phyloP scores from a whole-genome alignment of 768 basidiomycete genomes.

The Lyophyllum semitale region DNA sequence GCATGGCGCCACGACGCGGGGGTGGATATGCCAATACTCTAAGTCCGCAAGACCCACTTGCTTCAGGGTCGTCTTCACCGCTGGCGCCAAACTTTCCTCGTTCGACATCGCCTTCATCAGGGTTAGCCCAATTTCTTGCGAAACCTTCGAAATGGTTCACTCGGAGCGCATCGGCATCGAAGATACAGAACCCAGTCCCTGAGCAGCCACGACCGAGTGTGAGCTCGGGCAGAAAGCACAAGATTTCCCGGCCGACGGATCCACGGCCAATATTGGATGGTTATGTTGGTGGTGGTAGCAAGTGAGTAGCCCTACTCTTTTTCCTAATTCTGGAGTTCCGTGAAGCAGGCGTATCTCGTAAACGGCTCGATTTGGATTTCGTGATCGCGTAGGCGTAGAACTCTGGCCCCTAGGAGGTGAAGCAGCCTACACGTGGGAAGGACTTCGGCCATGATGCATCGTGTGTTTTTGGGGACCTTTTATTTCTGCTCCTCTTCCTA shows the following conservation, averaged over 20 bases:
- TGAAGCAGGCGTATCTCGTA: background rate
- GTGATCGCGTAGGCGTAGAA: background rate
- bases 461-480: background rate
- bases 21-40: conserved; percentile 38
- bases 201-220: conserved; percentile 51
- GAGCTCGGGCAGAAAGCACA: conserved; percentile 57
- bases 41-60: conserved; percentile 35
- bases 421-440: background rate
- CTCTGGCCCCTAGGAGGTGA: background rate
- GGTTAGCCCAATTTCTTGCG: conserved; percentile 65
- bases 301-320: conserved; percentile 42
- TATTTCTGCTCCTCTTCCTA: background rate
- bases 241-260: conserved; percentile 85
- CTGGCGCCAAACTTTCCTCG: conserved; percentile 47
- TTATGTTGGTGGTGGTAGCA: conserved; percentile 47
- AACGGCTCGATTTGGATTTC: background rate
- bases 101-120: conserved; percentile 64
- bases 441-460: background rate
- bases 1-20: conserved; percentile 55
- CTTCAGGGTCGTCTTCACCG: conserved; percentile 30
- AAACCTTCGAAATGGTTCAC: conserved; percentile 76
- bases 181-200: conserved; percentile 34
- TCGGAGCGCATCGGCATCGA: conserved; percentile 57
- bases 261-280: conserved; percentile 73
- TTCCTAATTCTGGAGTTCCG: conserved; percentile 1